These are phyloP conservation scores for Batrachochytrium dendrobatidis DNA, from an alignment of 371 early-diverging fungal genomes.

Conservation along the genomic window DNA sequence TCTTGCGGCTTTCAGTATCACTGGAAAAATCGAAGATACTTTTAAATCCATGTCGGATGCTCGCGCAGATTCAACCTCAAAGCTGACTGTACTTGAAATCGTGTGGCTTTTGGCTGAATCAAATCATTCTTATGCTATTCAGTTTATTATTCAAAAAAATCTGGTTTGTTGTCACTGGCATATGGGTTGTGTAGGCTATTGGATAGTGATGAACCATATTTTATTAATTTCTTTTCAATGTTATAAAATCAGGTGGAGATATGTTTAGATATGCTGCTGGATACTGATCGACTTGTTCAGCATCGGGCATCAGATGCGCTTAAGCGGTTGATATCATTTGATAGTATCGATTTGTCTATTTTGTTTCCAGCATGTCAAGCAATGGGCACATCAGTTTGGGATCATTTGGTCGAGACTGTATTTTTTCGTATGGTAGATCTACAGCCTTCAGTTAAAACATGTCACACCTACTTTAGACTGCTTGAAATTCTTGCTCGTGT, in stretches of 20 bases:
- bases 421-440: too few relatives aligned
- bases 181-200: too few relatives aligned
- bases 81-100: conserved; percentile 9
- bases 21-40: too few relatives aligned
- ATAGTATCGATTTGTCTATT: too few relatives aligned
- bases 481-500: neutral
- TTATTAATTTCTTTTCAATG: neutral
- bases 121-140: neutral
- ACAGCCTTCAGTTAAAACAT: neutral
- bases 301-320: conserved; percentile 9
- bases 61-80: neutral
- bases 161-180: conserved; percentile 7
- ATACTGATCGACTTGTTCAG: conserved; percentile 9
- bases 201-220: too few relatives aligned
- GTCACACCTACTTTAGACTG: neutral
- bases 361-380: too few relatives aligned
- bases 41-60: neutral
- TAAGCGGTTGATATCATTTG: too few relatives aligned
- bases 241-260: neutral
- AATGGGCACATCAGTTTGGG: too few relatives aligned
- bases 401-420: too few relatives aligned
- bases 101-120: conserved; percentile 7
- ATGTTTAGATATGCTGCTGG: conserved; percentile 3
- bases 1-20: too few relatives aligned
- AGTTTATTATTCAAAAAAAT: conserved; percentile 4